Evolutionary conservation across 1,284 basidiomycete species (phyloP).

Genomic region (Phenoliferia sp.): DNA sequence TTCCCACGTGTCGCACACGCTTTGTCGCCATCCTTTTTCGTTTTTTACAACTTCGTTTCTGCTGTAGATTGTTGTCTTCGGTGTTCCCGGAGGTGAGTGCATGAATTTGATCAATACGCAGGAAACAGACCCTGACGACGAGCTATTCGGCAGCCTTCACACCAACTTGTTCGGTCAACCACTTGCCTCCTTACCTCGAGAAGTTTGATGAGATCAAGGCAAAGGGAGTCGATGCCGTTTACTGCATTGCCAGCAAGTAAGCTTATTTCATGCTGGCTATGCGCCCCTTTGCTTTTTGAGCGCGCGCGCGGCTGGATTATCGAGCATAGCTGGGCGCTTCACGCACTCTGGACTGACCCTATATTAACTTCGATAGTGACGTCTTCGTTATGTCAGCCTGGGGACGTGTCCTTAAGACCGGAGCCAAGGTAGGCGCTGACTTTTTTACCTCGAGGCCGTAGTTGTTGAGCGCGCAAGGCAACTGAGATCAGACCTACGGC

Average conservation of each 20-base stretch:
- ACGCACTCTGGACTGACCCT: no score
- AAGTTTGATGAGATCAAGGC: constrained; percentile 61
- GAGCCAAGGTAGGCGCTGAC: constrained; percentile 67
- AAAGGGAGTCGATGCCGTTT: constrained; percentile 52
- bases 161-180: constrained; percentile 25
- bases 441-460: no score
- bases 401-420: constrained; percentile 55
- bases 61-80: constrained; percentile 65
- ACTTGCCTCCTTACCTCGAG: constrained; percentile 28
- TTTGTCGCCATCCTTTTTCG: neutral
- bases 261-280: neutral
- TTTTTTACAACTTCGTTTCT: neutral
- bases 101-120: no score
- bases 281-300: no score
- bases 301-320: constrained; percentile 47
- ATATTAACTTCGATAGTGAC: constrained; percentile 53
- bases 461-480: no score
- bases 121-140: no score
- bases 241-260: constrained; percentile 35
- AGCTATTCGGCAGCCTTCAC: constrained; percentile 16
- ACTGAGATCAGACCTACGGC: no score
- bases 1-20: no score
- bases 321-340: no score
- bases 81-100: constrained; percentile 57
- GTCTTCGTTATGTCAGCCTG: constrained; percentile 65